These are phyloP conservation scores for Canna indica DNA, from an alignment of 176 grass and related monocot genomes.

Conservation along the genomic window DNA sequence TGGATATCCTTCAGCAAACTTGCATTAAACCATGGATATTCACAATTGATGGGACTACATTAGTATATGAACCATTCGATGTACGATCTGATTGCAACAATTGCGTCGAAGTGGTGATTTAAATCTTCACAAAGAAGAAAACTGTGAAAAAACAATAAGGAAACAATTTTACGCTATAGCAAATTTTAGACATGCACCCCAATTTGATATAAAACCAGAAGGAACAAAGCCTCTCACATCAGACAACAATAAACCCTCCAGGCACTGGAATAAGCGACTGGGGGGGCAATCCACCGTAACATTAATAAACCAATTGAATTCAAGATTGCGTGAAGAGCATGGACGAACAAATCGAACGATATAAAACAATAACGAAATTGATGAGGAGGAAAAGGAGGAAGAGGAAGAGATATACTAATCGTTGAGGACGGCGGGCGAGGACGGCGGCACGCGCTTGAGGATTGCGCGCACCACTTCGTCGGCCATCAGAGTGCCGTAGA, in stretches of 20 bases:
- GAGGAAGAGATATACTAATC: constrained; percentile 30
- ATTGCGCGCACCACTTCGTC: constrained; percentile 65
- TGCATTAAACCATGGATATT: background rate
- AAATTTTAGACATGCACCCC: no score
- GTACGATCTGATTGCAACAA: background rate
- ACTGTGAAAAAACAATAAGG: background rate
- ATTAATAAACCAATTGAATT: background rate
- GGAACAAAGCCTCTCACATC: background rate
- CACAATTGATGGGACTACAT: background rate
- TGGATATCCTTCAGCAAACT: background rate
- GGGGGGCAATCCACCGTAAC: no score
- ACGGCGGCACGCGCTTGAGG: constrained; percentile 47
- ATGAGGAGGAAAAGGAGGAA: background rate
- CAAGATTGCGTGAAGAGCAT: background rate
- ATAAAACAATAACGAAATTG: background rate
- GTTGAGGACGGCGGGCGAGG: constrained; percentile 39
- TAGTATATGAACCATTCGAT: background rate
- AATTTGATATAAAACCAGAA: no score
- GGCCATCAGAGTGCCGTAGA: constrained; percentile 73
- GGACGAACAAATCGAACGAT: background rate
- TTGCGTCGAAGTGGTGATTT: background rate
- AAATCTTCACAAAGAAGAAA: background rate
- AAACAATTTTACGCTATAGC: background rate
- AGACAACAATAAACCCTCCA: background rate
- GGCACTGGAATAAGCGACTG: background rate